phyloP scores from a whole-genome alignment of 2,329 filamentous ascomycete genomes.

The Talaromyces verruculosus region DNA sequence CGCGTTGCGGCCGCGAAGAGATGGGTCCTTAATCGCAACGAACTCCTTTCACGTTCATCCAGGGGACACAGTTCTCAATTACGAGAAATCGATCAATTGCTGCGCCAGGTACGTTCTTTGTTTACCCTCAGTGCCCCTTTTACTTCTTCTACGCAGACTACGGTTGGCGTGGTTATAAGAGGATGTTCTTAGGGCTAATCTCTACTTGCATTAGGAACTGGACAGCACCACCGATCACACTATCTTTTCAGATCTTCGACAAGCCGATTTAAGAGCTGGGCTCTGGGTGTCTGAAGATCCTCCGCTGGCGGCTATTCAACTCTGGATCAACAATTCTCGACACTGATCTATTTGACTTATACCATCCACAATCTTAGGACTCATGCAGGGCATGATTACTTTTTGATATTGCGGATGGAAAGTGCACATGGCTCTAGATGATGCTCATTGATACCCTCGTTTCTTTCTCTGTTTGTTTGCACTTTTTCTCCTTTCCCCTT shows the following conservation, averaged over 20 bases:
- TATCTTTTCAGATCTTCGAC: slow-evolving; percentile 56
- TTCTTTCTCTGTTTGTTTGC: background rate
- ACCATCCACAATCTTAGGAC: background rate
- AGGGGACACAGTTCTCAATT: slow-evolving; percentile 50
- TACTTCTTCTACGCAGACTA: background rate
- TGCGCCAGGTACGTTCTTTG: slow-evolving; percentile 49
- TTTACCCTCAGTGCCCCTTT: background rate
- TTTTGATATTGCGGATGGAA: background rate
- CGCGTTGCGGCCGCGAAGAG: slow-evolving; percentile 58
- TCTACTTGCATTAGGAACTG: slow-evolving; percentile 50
- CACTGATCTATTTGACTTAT: slow-evolving; percentile 21
- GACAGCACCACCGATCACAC: slow-evolving; percentile 57
- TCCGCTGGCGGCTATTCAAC: slow-evolving; percentile 51
- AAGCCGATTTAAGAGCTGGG: slow-evolving; percentile 56
- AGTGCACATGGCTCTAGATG: background rate
- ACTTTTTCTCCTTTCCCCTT: background rate
- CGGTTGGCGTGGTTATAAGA: background rate
- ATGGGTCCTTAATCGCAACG: slow-evolving; percentile 57
- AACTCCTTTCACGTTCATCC: slow-evolving; percentile 51
- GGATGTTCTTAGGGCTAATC: background rate
- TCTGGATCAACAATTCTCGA: slow-evolving; percentile 44
- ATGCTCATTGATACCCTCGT: slow-evolving; percentile 20
- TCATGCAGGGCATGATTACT: background rate
- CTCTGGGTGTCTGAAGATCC: slow-evolving; percentile 65
- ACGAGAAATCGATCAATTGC: slow-evolving; percentile 48